A percentile compares a stretch with the other conserved stretches of the same genome.
phyloP scores from a whole-genome alignment of 2,329 filamentous ascomycete species.

The Diaporthe batatas region DNA sequence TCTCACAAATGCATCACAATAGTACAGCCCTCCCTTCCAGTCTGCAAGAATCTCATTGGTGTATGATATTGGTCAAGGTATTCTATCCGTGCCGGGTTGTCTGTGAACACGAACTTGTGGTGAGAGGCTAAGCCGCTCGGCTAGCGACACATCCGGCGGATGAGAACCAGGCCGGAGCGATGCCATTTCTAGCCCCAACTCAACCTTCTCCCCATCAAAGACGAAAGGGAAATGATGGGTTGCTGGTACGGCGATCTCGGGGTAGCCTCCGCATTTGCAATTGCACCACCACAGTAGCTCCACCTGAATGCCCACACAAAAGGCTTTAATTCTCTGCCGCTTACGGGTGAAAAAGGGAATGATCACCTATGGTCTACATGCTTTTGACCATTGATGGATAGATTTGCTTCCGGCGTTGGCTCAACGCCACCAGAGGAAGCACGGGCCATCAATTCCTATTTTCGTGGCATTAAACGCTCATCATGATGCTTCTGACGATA shows the following conservation, averaged over 20 bases:
- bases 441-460: neutral
- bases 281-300: neutral
- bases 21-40: too few species aligned
- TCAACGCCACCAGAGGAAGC: neutral
- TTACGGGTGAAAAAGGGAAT: too few species aligned
- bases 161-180: constrained; percentile 6
- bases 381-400: constrained; percentile 24
- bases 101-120: neutral
- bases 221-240: neutral
- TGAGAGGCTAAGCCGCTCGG: constrained; percentile 1
- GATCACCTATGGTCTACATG: neutral
- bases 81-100: neutral
- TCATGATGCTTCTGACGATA: neutral
- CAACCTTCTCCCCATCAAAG: neutral
- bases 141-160: constrained; percentile 28
- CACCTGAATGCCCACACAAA: neutral
- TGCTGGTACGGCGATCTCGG: neutral
- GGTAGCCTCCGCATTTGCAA: neutral
- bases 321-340: constrained; percentile 1
- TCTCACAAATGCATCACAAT: too few species aligned
- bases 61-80: neutral
- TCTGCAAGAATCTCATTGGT: neutral
- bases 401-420: constrained; percentile 10
- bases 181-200: constrained; percentile 12
- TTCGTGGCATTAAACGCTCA: neutral